phyloP scores from a whole-genome alignment of 768 basidiomycete genomes.

The Leccinum ochraceum region DNA sequence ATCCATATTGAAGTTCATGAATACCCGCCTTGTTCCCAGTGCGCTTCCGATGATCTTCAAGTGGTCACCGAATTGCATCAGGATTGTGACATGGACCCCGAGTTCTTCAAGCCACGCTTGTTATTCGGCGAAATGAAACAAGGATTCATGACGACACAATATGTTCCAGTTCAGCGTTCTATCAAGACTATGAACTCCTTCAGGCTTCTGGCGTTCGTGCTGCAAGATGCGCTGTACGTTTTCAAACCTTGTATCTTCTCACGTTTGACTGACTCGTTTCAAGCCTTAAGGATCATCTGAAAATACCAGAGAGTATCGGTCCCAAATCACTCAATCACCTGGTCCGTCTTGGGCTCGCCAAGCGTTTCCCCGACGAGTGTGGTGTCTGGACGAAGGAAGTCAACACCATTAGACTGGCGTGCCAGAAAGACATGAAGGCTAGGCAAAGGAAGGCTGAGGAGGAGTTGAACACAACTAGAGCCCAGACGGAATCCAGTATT shows the following conservation, averaged over 20 bases:
- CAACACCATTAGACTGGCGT: constrained; percentile 1
- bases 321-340: constrained; percentile 32
- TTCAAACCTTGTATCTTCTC: neutral
- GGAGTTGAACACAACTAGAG: constrained; percentile 10
- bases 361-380: constrained; percentile 29
- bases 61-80: constrained; percentile 17
- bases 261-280: constrained; percentile 1
- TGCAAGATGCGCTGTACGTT: constrained; percentile 29
- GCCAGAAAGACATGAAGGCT: neutral
- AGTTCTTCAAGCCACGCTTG: constrained; percentile 32
- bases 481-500: constrained; percentile 20
- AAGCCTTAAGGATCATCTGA: constrained; percentile 30
- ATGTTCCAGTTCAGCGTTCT: constrained; percentile 23
- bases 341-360: constrained; percentile 31
- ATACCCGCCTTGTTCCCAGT: neutral
- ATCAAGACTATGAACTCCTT: constrained; percentile 6
- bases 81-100: constrained; percentile 23
- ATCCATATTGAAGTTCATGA: neutral
- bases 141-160: constrained; percentile 38
- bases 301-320: constrained; percentile 24
- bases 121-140: constrained; percentile 44
- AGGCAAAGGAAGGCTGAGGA: constrained; percentile 17
- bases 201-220: constrained; percentile 14
- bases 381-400: constrained; percentile 27
- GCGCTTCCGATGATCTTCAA: constrained; percentile 21